phyloP scores from a whole-genome alignment of 345 rosid species.

The Ceriops decandra region DNA sequence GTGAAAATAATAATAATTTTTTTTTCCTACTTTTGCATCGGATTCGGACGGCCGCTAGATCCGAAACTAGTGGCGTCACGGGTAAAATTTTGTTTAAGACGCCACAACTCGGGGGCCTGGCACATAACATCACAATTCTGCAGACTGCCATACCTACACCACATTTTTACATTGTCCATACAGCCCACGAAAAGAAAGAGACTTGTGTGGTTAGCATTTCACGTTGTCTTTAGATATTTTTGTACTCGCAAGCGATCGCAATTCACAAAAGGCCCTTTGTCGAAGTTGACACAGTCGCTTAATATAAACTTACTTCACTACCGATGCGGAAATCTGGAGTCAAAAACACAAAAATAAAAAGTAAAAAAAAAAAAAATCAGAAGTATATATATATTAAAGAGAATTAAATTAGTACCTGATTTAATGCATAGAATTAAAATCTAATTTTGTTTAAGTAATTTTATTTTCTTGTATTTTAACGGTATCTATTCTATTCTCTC shows the following conservation, averaged over 20 bases:
- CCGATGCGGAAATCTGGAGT: too few relatives aligned
- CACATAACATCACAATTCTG: not conserved
- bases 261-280: slow-evolving; percentile 1
- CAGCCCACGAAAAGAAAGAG: slow-evolving; percentile 38
- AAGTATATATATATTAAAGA: too few relatives aligned
- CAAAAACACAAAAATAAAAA: too few relatives aligned
- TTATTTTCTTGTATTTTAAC: not conserved
- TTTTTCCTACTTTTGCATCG: slow-evolving; percentile 25
- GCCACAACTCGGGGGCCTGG: too few relatives aligned
- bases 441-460: too few relatives aligned
- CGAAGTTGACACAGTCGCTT: not conserved
- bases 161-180: slow-evolving; percentile 4
- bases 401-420: too few relatives aligned
- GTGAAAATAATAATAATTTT: slow-evolving; percentile 16
- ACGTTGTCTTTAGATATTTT: not conserved
- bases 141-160: not conserved
- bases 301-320: not conserved
- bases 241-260: slow-evolving; percentile 18
- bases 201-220: slow-evolving; percentile 42
- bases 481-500: too few relatives aligned
- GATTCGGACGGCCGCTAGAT: slow-evolving; percentile 34
- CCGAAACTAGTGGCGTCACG: slow-evolving; percentile 22
- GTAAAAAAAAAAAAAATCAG: too few relatives aligned
- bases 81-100: not conserved
- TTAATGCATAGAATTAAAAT: too few relatives aligned